phyloP scores from a whole-genome alignment of 139 green algal species.

The Spirogloea muscicola region DNA sequence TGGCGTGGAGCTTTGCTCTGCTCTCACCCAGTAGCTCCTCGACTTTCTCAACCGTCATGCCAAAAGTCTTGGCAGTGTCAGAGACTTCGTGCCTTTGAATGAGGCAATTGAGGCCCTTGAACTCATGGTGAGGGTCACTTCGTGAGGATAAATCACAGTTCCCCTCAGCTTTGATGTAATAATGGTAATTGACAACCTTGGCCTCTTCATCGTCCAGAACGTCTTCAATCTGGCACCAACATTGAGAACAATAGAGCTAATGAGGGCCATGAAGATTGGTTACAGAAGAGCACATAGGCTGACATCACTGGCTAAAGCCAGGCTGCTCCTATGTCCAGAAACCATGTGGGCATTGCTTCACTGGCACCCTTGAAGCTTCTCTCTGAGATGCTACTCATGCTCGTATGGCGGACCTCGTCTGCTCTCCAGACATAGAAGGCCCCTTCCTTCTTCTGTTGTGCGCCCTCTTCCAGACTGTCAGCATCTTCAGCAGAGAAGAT shows the following conservation, averaged over 20 bases:
- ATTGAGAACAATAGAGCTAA: too few relatives aligned
- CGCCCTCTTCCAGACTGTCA: constrained; percentile 39
- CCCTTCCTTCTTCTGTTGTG: constrained; percentile 63
- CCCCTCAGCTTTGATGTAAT: constrained; percentile 60
- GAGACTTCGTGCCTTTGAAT: constrained; percentile 47
- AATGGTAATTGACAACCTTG: constrained; percentile 54
- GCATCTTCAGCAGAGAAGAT: constrained; percentile 78
- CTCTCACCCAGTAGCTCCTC: constrained; percentile 53
- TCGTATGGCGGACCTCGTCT: constrained; percentile 25
- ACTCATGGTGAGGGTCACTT: constrained; percentile 82
- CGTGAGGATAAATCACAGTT: constrained; percentile 57
- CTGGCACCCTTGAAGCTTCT: too few relatives aligned
- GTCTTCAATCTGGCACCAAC: constrained; percentile 50
- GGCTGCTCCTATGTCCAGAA: too few relatives aligned
- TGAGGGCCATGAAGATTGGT: too few relatives aligned
- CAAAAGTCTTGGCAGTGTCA: constrained; percentile 43
- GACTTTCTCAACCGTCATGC: constrained; percentile 41
- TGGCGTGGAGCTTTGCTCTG: constrained; percentile 58
- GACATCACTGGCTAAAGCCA: too few relatives aligned
- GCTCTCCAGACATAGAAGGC: constrained; percentile 39
- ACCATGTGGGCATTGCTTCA: too few relatives aligned
- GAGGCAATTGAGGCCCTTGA: constrained; percentile 73
- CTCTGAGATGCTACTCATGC: too few relatives aligned
- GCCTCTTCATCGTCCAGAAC: constrained; percentile 53
- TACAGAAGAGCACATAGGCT: too few relatives aligned